Conservation (phyloP, 2,329 filamentous ascomycete genomes). For the Exophiala phaeomuriformis region DNA sequence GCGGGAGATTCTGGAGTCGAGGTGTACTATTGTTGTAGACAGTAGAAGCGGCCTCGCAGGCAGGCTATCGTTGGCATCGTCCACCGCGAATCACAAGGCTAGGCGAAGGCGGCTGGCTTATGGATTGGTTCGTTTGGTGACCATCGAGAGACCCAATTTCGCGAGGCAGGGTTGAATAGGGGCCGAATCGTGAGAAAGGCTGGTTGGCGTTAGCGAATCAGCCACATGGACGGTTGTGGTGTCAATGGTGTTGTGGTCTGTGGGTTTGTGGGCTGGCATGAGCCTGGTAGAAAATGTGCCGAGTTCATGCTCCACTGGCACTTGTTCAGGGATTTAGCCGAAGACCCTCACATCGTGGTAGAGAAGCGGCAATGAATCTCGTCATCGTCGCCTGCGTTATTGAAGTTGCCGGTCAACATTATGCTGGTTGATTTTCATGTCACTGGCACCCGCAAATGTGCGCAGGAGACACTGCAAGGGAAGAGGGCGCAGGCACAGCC, state of each 20-base stretch:
- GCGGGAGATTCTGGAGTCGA: not conserved
- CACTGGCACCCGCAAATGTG: no score
- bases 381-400: no score
- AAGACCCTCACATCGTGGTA: not conserved
- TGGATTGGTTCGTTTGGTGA: constrained; percentile 11
- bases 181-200: not conserved
- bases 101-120: not conserved
- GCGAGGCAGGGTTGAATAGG: not conserved
- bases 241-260: not conserved
- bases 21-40: not conserved
- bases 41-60: not conserved
- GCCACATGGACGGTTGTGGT: constrained; percentile 8
- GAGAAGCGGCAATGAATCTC: no score
- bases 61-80: not conserved
- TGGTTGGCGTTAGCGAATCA: not conserved
- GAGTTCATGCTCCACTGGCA: not conserved
- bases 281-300: not conserved
- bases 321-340: not conserved
- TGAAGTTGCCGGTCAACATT: no score
- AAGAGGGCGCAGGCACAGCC: no score
- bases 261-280: not conserved
- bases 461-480: no score
- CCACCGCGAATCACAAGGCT: constrained; percentile 2
- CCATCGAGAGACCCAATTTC: constrained; percentile 14
- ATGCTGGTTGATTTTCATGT: no score